phyloP scores from a whole-genome alignment of 1,284 basidiomycete genomes.

The Tilletia indica region DNA sequence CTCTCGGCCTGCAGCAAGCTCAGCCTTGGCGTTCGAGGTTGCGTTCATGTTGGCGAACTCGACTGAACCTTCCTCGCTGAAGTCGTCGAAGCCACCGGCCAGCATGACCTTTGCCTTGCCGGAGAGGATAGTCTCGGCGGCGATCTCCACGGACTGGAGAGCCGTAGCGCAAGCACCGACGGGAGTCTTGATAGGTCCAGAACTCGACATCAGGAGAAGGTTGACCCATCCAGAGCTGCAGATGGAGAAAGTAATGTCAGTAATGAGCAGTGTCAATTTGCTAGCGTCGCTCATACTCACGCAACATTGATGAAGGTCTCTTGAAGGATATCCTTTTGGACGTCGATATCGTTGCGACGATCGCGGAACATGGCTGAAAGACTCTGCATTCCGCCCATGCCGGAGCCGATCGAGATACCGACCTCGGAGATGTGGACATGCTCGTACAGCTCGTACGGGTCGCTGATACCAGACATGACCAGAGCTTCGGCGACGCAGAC shows the following conservation, averaged over 20 bases:
- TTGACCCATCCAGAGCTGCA: constrained; percentile 83
- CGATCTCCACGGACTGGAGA: constrained; percentile 94
- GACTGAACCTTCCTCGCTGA: constrained; percentile 93
- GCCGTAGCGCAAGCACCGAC: constrained; percentile 98
- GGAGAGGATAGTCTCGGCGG: constrained; percentile 87
- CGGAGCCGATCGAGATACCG: constrained; percentile 62
- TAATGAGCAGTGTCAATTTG: neutral
- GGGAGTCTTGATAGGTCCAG: constrained; percentile 93
- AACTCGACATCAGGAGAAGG: constrained; percentile 63
- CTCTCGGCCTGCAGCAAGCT: constrained; percentile 97
- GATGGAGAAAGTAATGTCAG: constrained; percentile 66
- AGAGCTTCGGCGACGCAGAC: constrained; percentile 91
- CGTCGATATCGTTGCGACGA: constrained; percentile 91
- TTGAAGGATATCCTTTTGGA: constrained; percentile 96
- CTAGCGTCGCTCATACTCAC: neutral
- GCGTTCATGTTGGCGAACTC: constrained; percentile 98
- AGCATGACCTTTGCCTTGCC: constrained; percentile 99
- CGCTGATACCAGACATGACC: constrained; percentile 90
- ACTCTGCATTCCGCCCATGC: constrained; percentile 85
- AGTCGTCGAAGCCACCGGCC: constrained; percentile 95
- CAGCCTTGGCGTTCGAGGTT: constrained; percentile 91
- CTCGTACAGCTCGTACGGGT: constrained; percentile 75
- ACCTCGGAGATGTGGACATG: constrained; percentile 94
- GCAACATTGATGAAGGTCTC: constrained; percentile 67
- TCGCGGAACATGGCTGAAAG: constrained; percentile 84